Evolutionary conservation across 1,284 basidiomycete species (phyloP).

Genomic region (Pholiota adiposa): DNA sequence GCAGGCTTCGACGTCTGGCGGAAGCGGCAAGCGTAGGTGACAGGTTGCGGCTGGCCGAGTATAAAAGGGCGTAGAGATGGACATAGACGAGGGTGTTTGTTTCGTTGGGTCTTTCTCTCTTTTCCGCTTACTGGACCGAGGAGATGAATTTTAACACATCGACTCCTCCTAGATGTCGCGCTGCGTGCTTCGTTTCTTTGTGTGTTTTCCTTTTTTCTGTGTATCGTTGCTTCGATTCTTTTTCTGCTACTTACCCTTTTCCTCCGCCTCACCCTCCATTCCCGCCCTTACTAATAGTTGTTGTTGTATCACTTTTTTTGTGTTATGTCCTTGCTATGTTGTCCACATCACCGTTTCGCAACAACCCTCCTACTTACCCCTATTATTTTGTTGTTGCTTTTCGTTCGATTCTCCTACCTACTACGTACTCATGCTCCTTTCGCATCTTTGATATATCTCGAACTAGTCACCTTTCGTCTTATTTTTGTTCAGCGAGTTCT

Average conservation of each 20-base stretch:
- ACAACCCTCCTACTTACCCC: neutral
- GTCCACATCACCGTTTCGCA: too few relatives aligned
- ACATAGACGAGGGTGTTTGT: neutral
- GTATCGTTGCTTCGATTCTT: neutral
- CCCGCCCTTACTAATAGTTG: neutral
- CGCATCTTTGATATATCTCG: neutral
- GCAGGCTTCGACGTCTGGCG: neutral
- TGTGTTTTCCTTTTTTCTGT: neutral
- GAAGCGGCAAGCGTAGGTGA: neutral
- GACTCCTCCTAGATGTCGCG: neutral
- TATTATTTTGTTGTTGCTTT: neutral
- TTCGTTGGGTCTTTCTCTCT: neutral
- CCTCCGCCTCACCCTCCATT: neutral
- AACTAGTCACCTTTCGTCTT: neutral
- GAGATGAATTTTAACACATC: neutral
- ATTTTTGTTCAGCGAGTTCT: too few relatives aligned
- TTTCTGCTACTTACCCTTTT: neutral
- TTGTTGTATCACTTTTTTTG: neutral
- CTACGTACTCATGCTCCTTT: neutral
- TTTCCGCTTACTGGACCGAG: neutral
- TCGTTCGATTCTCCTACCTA: neutral
- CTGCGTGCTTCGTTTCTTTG: neutral
- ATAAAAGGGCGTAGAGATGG: neutral
- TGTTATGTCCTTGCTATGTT: too few relatives aligned
- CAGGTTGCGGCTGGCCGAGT: neutral